Percentiles rank a stretch among this genome's conserved stretches.
phyloP scores from a whole-genome alignment of 73 alveolate species.

The Effrenium voratum region DNA sequence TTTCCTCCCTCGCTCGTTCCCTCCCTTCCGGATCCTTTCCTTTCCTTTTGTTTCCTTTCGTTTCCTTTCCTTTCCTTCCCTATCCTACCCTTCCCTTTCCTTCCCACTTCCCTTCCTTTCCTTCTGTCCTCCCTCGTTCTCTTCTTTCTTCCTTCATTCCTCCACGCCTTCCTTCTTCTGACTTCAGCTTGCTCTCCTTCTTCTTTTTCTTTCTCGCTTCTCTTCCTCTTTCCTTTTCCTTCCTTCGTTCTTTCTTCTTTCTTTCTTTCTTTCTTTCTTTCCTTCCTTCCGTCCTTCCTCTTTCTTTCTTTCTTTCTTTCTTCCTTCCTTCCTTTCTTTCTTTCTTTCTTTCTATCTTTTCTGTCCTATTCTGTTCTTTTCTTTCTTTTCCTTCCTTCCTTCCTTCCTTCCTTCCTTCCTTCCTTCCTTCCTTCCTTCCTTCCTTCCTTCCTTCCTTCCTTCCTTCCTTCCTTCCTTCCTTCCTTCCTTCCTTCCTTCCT shows the following conservation, averaged over 20 bases:
- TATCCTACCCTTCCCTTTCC: too few species aligned
- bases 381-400: background rate
- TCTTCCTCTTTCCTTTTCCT: background rate
- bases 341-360: background rate
- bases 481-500: background rate
- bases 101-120: too few species aligned
- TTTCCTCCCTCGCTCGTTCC: too few species aligned
- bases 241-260: background rate
- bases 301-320: background rate
- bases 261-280: background rate
- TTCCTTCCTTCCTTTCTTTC: background rate
- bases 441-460: background rate
- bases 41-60: too few species aligned
- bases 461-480: background rate
- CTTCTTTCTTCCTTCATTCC: too few species aligned
- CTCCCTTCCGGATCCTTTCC: too few species aligned
- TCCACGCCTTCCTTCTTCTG: too few species aligned
- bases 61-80: too few species aligned
- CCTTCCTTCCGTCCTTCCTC: background rate
- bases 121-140: too few species aligned
- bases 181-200: background rate
- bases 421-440: too few species aligned
- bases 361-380: background rate
- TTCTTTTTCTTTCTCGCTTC: background rate
- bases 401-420: background rate